Evolutionary conservation across 805 yeast genomes (phyloP).

Genomic region (Wickerhamiella kazuoi): DNA sequence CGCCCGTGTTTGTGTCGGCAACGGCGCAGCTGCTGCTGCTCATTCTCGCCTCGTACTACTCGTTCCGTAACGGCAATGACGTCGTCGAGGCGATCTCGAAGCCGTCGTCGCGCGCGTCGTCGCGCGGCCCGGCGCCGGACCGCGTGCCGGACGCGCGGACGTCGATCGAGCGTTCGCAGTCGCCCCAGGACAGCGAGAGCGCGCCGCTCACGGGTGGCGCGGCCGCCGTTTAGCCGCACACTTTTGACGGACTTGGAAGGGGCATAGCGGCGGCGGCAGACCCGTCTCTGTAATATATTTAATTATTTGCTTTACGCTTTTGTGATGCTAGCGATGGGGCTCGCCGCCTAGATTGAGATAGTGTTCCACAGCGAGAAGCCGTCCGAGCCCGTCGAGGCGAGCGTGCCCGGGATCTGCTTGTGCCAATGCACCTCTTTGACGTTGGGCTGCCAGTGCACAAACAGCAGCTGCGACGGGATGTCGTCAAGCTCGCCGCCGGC

Average conservation of each 20-base stretch:
- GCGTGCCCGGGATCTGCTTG: slow-evolving; percentile 86
- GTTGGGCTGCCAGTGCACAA: slow-evolving; percentile 96
- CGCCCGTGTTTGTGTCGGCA: slow-evolving; percentile 62
- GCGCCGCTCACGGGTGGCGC: too few species aligned
- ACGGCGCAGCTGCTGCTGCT: slow-evolving; percentile 44
- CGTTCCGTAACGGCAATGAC: slow-evolving; percentile 1
- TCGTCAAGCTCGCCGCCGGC: slow-evolving; percentile 58
- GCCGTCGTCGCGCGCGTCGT: slow-evolving; percentile 1
- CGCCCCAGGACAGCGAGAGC: too few species aligned
- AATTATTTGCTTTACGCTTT: too few species aligned
- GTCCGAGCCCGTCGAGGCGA: slow-evolving; percentile 88
- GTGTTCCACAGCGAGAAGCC: slow-evolving; percentile 94
- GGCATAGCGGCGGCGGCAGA: too few species aligned
- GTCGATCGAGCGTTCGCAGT: too few species aligned
- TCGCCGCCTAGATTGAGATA: slow-evolving; percentile 55
- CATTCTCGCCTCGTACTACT: slow-evolving; percentile 40
- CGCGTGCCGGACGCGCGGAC: too few species aligned
- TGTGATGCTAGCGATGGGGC: too few species aligned
- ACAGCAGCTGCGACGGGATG: slow-evolving; percentile 87
- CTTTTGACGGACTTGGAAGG: too few species aligned
- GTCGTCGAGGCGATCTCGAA: slow-evolving; percentile 5
- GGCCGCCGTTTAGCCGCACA: too few species aligned
- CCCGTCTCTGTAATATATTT: too few species aligned
- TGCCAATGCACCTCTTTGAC: slow-evolving; percentile 99
- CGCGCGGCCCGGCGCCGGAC: background rate